These are phyloP conservation scores for Neoboletus brunneissimus DNA, from an alignment of 768 basidiomycete species.

Conservation along the genomic window DNA sequence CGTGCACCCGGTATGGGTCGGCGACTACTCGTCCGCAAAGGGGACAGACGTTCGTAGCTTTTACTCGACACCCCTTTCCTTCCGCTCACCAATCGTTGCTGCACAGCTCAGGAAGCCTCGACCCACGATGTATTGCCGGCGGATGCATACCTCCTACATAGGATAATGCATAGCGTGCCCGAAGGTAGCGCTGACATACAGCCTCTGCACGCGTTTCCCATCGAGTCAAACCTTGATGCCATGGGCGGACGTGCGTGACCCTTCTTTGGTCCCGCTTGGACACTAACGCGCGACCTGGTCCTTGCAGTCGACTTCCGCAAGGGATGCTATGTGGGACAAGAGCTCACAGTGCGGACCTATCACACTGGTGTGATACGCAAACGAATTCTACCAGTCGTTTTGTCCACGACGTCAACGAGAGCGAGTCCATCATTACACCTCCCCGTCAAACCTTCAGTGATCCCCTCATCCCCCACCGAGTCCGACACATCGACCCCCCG, in stretches of 20 bases:
- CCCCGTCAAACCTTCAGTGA: conserved; percentile 24
- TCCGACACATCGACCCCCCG: conserved; percentile 32
- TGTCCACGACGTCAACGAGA: conserved; percentile 35
- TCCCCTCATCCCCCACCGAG: conserved; percentile 6
- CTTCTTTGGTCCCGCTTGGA: not conserved
- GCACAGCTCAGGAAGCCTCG: conserved; percentile 49
- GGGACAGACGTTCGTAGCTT: conserved; percentile 65
- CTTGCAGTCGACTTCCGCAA: conserved; percentile 88
- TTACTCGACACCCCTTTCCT: not conserved
- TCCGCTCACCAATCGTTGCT: conserved; percentile 1
- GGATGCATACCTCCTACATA: conserved; percentile 71
- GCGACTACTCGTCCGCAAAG: conserved; percentile 67
- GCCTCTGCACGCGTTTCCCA: conserved; percentile 79
- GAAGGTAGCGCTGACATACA: conserved; percentile 79
- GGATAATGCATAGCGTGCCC: conserved; percentile 80
- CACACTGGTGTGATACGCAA: conserved; percentile 92
- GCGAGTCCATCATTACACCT: conserved; percentile 20
- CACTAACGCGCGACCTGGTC: conserved; percentile 1
- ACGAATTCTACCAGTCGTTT: conserved; percentile 77
- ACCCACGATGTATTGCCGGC: conserved; percentile 52
- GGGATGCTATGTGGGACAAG: conserved; percentile 98
- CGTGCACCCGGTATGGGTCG: conserved; percentile 78
- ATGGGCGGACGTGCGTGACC: conserved; percentile 83
- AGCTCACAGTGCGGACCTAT: conserved; percentile 93
- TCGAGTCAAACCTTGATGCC: conserved; percentile 91